These are phyloP conservation scores for Blastobotrys ciferrii DNA, from an alignment of 1,139 yeast species.

Conservation along the genomic window DNA sequence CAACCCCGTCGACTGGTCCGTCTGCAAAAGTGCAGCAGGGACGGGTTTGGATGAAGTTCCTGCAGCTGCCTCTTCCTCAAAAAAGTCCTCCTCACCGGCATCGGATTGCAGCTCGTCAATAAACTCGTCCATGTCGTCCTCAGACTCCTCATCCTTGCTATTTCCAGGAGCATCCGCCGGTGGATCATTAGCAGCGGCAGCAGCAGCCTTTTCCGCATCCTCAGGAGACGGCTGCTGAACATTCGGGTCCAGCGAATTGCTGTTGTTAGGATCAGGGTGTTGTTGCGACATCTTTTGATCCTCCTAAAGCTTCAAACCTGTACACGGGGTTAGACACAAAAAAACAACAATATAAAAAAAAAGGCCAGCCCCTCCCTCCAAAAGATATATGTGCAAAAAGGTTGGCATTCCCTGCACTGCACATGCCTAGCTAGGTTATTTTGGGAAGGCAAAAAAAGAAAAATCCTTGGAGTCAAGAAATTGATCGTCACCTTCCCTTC, in stretches of 20 bases:
- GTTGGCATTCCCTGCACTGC: not conserved
- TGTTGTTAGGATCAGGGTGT: constrained; percentile 7
- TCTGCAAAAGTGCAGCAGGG: constrained; percentile 86
- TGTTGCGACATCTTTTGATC: constrained; percentile 14
- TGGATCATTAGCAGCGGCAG: not conserved
- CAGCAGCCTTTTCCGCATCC: constrained; percentile 22
- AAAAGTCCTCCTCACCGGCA: constrained; percentile 58
- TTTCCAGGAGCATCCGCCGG: no score
- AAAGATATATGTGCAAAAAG: not conserved
- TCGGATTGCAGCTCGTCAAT: constrained; percentile 87
- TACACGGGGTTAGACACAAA: no score
- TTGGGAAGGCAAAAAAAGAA: not conserved
- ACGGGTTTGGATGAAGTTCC: constrained; percentile 58
- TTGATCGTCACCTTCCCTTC: not conserved
- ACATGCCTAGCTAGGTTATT: not conserved
- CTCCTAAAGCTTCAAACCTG: not conserved
- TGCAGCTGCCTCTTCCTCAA: constrained; percentile 46
- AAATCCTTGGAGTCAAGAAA: not conserved
- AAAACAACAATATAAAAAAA: no score
- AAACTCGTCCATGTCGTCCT: constrained; percentile 85
- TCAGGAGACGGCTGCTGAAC: constrained; percentile 2
- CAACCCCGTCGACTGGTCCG: constrained; percentile 82
- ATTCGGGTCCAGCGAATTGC: constrained; percentile 1
- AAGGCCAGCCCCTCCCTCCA: no score
- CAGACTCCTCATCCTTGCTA: constrained; percentile 57